These are phyloP conservation scores for Forsythia viridissima DNA, from an alignment of 257 asterid species.

Conservation along the genomic window DNA sequence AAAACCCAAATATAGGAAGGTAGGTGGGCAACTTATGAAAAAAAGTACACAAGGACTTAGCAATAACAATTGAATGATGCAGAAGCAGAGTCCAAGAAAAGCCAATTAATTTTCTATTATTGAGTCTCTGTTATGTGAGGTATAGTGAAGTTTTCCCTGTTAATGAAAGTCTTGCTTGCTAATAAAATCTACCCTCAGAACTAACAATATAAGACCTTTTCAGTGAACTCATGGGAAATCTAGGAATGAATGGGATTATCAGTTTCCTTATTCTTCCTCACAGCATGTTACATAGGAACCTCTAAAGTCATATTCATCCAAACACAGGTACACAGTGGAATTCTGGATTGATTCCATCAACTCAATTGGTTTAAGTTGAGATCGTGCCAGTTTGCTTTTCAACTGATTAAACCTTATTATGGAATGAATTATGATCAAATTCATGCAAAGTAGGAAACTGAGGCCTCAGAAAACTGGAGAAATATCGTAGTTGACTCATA, in stretches of 20 bases:
- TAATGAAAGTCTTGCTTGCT: not conserved
- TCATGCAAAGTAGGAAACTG: too few relatives aligned
- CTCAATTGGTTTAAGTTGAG: not conserved
- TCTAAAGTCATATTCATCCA: too few relatives aligned
- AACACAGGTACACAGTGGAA: not conserved
- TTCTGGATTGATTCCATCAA: not conserved
- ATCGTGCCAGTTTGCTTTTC: not conserved
- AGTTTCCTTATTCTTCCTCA: not conserved
- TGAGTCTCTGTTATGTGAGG: not conserved
- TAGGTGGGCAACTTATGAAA: not conserved
- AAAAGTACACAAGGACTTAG: not conserved
- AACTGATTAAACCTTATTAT: not conserved
- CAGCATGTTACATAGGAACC: too few relatives aligned
- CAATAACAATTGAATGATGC: not conserved
- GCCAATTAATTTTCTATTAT: too few relatives aligned
- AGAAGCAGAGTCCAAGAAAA: not conserved
- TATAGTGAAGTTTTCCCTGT: not conserved
- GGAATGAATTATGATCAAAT: not conserved
- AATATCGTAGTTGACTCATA: too few relatives aligned
- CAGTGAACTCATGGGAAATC: not conserved
- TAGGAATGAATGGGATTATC: not conserved
- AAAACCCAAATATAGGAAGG: not conserved
- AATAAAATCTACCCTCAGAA: not conserved
- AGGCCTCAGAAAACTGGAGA: too few relatives aligned
- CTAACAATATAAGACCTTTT: not conserved